Conservation (phyloP, 1,139 yeast genomes). For the Pichia sp. region DNA sequence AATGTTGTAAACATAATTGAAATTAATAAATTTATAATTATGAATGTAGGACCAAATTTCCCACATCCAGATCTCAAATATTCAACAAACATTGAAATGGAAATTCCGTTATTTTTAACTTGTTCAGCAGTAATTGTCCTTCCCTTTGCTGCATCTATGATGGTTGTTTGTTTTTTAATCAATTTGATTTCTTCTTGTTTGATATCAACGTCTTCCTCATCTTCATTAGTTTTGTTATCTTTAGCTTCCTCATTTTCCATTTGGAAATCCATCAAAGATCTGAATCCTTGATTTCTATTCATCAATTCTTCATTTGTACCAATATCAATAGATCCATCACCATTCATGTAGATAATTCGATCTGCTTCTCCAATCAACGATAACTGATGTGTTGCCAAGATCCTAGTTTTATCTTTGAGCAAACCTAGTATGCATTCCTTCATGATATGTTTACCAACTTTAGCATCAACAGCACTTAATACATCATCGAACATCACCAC, state of each 20-base stretch:
- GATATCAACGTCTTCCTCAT: slow-evolving; percentile 25
- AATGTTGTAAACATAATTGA: slow-evolving; percentile 36
- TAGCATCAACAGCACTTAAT: slow-evolving; percentile 85
- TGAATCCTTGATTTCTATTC: slow-evolving; percentile 41
- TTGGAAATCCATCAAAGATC: slow-evolving; percentile 47
- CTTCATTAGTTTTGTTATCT: slow-evolving; percentile 31
- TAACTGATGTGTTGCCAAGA: slow-evolving; percentile 83
- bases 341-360: slow-evolving; percentile 61
- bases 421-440: slow-evolving; percentile 60
- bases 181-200: slow-evolving; percentile 21
- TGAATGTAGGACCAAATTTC: slow-evolving; percentile 34
- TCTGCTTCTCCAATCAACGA: slow-evolving; percentile 67
- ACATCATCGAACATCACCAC: slow-evolving; percentile 78
- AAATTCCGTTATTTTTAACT: slow-evolving; percentile 39
- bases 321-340: slow-evolving; percentile 55
- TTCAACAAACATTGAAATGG: slow-evolving; percentile 37
- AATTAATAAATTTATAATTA: slow-evolving; percentile 36
- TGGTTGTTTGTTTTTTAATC: slow-evolving; percentile 24
- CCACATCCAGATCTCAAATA: slow-evolving; percentile 61
- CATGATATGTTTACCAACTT: slow-evolving; percentile 79
- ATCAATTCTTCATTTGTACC: slow-evolving; percentile 54
- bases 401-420: slow-evolving; percentile 54
- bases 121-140: slow-evolving; percentile 32
- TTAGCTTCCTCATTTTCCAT: slow-evolving; percentile 27
- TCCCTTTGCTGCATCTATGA: slow-evolving; percentile 17